Evolutionary conservation across 129 eudicot genomes (phyloP), one percentile per base, ranked within the genome.

Genomic region (Ambrosia trifida): DNA sequence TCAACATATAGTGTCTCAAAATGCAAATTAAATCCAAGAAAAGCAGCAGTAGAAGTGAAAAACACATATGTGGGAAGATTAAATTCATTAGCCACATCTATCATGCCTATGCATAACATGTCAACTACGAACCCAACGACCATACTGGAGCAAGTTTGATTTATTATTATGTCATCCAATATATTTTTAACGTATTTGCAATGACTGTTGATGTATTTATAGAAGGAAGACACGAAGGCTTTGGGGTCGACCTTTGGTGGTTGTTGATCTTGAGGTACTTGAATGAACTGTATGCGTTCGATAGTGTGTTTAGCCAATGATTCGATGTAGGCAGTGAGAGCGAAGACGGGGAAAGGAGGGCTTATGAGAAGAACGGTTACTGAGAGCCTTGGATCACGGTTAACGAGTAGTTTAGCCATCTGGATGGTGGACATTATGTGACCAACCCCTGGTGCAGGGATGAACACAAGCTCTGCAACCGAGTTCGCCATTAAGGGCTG

Each of bases 51-150:
- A 11, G 76, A 67, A 11, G 66, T 57, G 65, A 30, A 66, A 68
- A 72, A 82, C 7, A 78, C 41, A 56, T 77, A 77, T 0, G 67
- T 6, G 5, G 79, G 82, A 28, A 82, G 18, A 7, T 51, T 45
- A 31, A 82, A 59, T 51, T 82, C 83, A 14, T 72, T 63, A 5
- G 86, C 86, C 31, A 82, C 80, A 46, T 82, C 86, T 12, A 82
- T 82, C 79, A 73, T 77, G 52, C 66, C 16, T 0, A 62, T 68
- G 60, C 79, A 82, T 18, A 82, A 72, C 59, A 72, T 65, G 62
- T 82, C 86, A 40, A 82, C 46, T 2, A 77, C 75, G 2, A 70
- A 51, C 41, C 76, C 72, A 41, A 50, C 70, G 2, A 79, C 54
- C 57, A 7, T 67, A 16, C 58, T 0, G 1, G 40, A 35, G 30